Percentiles rank a stretch among this genome's conserved stretches.
These are phyloP conservation scores for Cryphonectria parasitica DNA, from an alignment of 2,329 filamentous ascomycete species.

Conservation along the genomic window DNA sequence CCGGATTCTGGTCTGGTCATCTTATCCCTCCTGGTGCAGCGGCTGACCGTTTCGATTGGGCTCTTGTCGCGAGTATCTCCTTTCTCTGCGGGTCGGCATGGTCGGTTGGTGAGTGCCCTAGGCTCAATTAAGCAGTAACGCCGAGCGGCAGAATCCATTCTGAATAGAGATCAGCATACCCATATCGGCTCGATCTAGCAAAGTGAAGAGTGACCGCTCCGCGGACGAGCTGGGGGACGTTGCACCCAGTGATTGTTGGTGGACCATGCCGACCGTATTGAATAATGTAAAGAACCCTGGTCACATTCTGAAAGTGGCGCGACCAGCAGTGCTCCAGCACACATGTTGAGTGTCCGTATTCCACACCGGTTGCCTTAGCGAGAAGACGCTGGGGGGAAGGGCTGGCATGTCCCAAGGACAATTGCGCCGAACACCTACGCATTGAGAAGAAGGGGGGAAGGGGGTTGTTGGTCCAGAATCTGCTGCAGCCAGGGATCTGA, in stretches of 20 bases:
- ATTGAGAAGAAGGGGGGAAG: slow-evolving; percentile 3
- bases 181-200: slow-evolving; percentile 44
- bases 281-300: slow-evolving; percentile 15
- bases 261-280: slow-evolving; percentile 15
- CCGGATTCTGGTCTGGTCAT: slow-evolving; percentile 19
- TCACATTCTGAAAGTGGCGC: slow-evolving; percentile 15
- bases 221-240: slow-evolving; percentile 27
- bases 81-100: slow-evolving; percentile 28
- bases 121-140: slow-evolving; percentile 41
- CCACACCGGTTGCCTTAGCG: background rate
- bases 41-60: slow-evolving; percentile 26
- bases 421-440: slow-evolving; percentile 18
- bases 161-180: slow-evolving; percentile 40
- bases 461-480: slow-evolving; percentile 9
- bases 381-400: slow-evolving; percentile 1
- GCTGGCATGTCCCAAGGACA: slow-evolving; percentile 8
- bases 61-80: slow-evolving; percentile 25
- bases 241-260: slow-evolving; percentile 20
- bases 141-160: slow-evolving; percentile 43
- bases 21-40: slow-evolving; percentile 23
- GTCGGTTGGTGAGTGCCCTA: slow-evolving; percentile 34
- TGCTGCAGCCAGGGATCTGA: slow-evolving; percentile 28
- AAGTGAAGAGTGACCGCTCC: slow-evolving; percentile 32
- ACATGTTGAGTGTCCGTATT: background rate
- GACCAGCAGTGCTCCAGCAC: slow-evolving; percentile 2